Evolutionary conservation across 768 basidiomycete genomes (phyloP).

Genomic region (Dioszegia aurantiaca): DNA sequence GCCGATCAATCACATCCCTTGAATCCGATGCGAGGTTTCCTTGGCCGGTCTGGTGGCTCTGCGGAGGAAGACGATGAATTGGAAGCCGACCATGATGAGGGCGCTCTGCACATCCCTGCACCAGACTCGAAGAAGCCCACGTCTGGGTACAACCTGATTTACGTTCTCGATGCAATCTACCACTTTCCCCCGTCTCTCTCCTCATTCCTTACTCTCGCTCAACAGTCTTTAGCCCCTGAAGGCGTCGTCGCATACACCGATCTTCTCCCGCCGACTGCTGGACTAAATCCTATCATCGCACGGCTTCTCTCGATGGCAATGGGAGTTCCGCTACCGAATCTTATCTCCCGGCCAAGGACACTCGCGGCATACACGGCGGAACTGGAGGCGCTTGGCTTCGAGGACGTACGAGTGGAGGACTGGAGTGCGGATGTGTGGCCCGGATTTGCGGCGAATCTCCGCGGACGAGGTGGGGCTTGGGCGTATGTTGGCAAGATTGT

Average conservation of each 20-base stretch:
- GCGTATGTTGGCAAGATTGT: constrained; percentile 15
- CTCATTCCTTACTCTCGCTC: constrained; percentile 23
- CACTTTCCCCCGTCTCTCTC: constrained; percentile 39
- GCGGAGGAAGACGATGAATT: not conserved
- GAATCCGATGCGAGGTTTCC: constrained; percentile 37
- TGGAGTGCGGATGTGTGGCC: constrained; percentile 36
- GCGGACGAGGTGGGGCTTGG: constrained; percentile 26
- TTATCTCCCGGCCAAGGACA: constrained; percentile 13
- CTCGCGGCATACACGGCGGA: constrained; percentile 23
- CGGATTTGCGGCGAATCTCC: constrained; percentile 27
- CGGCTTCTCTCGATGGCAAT: constrained; percentile 9
- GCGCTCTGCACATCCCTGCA: too few species aligned
- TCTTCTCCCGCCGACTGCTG: constrained; percentile 30
- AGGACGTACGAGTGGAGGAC: constrained; percentile 31
- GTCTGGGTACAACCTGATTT: constrained; percentile 42
- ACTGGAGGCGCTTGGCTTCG: constrained; percentile 27
- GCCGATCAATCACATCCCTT: constrained; percentile 33
- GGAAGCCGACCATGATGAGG: not conserved
- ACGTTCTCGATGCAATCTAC: constrained; percentile 46
- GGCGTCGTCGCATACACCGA: constrained; percentile 42
- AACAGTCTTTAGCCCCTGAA: constrained; percentile 15
- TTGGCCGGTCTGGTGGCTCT: constrained; percentile 21
- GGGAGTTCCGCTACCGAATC: constrained; percentile 29
- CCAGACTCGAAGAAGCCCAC: constrained; percentile 14
- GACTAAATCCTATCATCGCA: constrained; percentile 14